Base-by-base conservation (phyloP, 2,329 filamentous ascomycete species). In the Sporothrix inflata region DNA sequence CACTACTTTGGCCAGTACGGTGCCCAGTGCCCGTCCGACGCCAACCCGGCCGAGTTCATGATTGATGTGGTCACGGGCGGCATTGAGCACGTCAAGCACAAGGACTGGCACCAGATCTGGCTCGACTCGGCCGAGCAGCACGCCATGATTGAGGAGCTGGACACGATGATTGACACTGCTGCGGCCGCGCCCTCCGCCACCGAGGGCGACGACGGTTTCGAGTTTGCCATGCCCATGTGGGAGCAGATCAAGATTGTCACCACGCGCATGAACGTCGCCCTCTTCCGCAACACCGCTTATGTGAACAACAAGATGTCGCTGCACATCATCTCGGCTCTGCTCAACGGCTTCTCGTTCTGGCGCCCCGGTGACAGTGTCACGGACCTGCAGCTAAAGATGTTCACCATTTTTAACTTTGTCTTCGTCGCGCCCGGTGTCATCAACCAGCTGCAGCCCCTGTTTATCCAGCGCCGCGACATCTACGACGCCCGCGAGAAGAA, bases 231-330 rank as follows among this genome's bases (percentile, higher is more conserved):
- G 57, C 88, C 91, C 0, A 91, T 93, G 77, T 76, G 74, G 11
- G 78, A 82, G 11, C 92, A 97, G 84, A 87, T 97, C 80, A 91
- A 89, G 80, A 82, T 92, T 1, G 93, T 97, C 40, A 87, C 89
- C 76, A 85, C 83, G 72, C 90, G 94, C 72, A 93, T 91, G 75
- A 92, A 94, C 79, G 84, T 93, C 4, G 87, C 92, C 0, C 95
- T 92, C 84, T 97, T 93, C 93, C 87, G 94, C 60, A 92, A 91
- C 1, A 92, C 92, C 45, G 71, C n/a, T 45, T 73, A 93, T 81
- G 90, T 93, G 77, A 94, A 97, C 83, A 97, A 97, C 79, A 90
- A 94, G 69, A 95, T 97, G 80, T 97, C 94, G 0, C 89, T 94
- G 21, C 84, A 97, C 79, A 84, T 96, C 73, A 87, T 90, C 73